Conservation (phyloP, 305 asterid species). For the Rubia peregrina region DNA sequence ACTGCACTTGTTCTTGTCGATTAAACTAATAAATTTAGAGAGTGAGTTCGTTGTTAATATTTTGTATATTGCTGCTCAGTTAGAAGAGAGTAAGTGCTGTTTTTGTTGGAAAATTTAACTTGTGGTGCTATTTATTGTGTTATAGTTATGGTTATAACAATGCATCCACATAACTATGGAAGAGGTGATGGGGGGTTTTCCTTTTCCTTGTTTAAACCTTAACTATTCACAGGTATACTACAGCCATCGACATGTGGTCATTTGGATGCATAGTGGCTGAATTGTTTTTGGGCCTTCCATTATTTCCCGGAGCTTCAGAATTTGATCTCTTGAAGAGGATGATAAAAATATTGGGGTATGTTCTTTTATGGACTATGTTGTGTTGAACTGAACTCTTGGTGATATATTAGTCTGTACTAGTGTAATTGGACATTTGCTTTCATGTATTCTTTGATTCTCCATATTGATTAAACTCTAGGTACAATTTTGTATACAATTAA, state of each 20-base stretch:
- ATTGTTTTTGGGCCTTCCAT: constrained; percentile 83
- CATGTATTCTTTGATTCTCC: neutral
- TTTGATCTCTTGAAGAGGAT: constrained; percentile 93
- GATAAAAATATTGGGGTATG: constrained; percentile 93
- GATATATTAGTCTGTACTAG: neutral
- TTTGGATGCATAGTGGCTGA: constrained; percentile 99
- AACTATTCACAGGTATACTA: constrained; percentile 68
- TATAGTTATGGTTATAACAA: neutral
- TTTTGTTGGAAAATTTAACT: neutral
- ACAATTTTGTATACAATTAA: neutral
- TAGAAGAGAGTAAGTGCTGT: neutral
- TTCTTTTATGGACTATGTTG: constrained; percentile 13
- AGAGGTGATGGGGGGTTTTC: neutral
- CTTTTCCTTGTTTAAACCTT: constrained; percentile 31
- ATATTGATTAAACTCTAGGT: neutral
- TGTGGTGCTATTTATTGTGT: neutral
- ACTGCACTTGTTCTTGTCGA: neutral
- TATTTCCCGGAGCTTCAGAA: constrained; percentile 99
- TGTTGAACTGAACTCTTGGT: constrained; percentile 7
- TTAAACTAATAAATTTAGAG: neutral
- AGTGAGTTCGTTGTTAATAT: neutral
- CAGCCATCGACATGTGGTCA: constrained; percentile 99
- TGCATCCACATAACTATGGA: neutral
- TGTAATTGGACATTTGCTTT: neutral
- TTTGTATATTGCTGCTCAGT: neutral